These are phyloP conservation scores for Dimocarpus longan DNA, from an alignment of 345 rosid genomes.

Conservation along the genomic window DNA sequence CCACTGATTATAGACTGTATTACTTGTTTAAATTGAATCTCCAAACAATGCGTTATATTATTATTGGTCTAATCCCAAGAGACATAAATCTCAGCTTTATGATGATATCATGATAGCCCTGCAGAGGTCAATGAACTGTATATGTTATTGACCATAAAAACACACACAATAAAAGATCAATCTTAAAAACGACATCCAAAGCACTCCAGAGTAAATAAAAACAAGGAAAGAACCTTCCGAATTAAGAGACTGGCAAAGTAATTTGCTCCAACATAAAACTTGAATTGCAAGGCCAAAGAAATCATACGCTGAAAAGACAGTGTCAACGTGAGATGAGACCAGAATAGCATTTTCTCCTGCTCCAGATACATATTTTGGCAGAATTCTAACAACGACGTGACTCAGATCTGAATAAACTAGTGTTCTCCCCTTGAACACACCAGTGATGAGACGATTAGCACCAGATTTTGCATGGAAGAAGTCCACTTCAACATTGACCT, in stretches of 20 bases:
- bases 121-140: not conserved
- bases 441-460: conserved; percentile 63
- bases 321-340: conserved; percentile 92
- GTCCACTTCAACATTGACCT: conserved; percentile 85
- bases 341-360: conserved; percentile 80
- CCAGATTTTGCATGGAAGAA: conserved; percentile 65
- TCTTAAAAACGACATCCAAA: not conserved
- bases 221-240: not conserved
- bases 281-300: conserved; percentile 28
- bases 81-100: not conserved
- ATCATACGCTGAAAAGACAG: conserved; percentile 83
- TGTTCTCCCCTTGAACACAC: conserved; percentile 74
- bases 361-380: conserved; percentile 75
- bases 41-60: not conserved
- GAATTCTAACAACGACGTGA: conserved; percentile 69
- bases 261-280: conserved; percentile 3
- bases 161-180: conserved; percentile 5
- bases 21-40: conserved; percentile 1
- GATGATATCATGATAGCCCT: not conserved
- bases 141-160: conserved; percentile 8
- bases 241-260: not conserved
- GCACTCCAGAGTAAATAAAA: not conserved
- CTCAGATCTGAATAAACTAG: conserved; percentile 81
- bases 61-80: not conserved
- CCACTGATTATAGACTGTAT: not conserved